Conservation (phyloP, 345 rosid genomes). For the Eutrema heterophyllum region DNA sequence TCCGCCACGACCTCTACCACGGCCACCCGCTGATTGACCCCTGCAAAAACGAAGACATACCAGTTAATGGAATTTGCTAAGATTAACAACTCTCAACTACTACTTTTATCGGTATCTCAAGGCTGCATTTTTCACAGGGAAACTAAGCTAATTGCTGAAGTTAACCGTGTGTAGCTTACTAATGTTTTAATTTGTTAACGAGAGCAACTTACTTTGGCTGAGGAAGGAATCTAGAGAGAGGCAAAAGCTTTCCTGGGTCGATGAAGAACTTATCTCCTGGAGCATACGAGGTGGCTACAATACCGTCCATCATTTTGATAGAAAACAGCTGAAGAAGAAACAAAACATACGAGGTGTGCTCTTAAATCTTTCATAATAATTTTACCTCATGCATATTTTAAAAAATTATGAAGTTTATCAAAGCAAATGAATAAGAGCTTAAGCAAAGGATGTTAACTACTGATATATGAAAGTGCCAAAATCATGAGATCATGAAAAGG, state of each 20-base stretch:
- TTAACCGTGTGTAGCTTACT: neutral
- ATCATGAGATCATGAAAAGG: too few species aligned
- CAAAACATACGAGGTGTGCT: neutral
- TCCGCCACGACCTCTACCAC: constrained; percentile 44
- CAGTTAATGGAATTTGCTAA: neutral
- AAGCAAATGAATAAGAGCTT: too few species aligned
- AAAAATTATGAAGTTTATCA: too few species aligned
- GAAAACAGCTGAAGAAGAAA: constrained; percentile 63
- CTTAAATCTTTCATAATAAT: too few species aligned
- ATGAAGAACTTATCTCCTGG: constrained; percentile 83
- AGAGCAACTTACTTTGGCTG: constrained; percentile 75
- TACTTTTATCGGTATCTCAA: neutral
- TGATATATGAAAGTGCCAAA: constrained; percentile 10
- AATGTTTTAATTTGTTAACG: neutral
- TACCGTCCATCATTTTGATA: constrained; percentile 90
- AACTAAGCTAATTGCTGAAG: neutral
- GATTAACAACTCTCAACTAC: constrained; percentile 4
- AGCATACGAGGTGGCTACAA: constrained; percentile 74
- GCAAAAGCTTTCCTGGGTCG: constrained; percentile 75
- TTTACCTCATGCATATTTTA: too few species aligned
- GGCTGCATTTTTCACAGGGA: neutral
- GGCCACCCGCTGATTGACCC: constrained; percentile 37
- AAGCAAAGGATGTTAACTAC: neutral
- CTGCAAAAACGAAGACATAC: constrained; percentile 37
- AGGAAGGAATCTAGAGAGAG: constrained; percentile 77